A percentile compares a stretch with the other conserved stretches of the same genome.
These are phyloP conservation scores for Metschnikowia peoriensis DNA, from an alignment of 805 yeast species.

Conservation along the genomic window DNA sequence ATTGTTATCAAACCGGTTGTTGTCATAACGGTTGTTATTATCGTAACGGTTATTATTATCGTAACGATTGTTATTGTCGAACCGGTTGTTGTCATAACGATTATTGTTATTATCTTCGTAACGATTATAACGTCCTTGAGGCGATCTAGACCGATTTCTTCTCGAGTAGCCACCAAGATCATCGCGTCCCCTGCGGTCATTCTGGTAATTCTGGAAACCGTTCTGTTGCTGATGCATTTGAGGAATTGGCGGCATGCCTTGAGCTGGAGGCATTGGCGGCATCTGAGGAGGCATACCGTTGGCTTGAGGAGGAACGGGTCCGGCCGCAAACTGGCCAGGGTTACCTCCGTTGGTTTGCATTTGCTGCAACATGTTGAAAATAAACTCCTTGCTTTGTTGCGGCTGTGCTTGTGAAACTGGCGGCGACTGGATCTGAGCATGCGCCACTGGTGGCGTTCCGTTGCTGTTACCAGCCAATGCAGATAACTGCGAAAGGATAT, in stretches of 20 bases:
- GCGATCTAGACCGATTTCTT: constrained; percentile 56
- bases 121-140: constrained; percentile 28
- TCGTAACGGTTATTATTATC: background rate
- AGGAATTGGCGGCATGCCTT: constrained; percentile 14
- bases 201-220: constrained; percentile 11
- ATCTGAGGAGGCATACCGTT: constrained; percentile 2
- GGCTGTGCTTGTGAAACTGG: constrained; percentile 14
- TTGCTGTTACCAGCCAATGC: constrained; percentile 34
- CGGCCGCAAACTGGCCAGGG: constrained; percentile 1
- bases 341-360: constrained; percentile 32
- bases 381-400: constrained; percentile 31
- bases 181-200: constrained; percentile 32
- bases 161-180: constrained; percentile 39
- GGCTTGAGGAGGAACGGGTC: constrained; percentile 1
- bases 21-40: too few relatives aligned
- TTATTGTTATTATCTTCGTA: constrained; percentile 9
- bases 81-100: constrained; percentile 1
- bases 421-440: constrained; percentile 14
- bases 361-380: constrained; percentile 54
- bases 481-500: constrained; percentile 43
- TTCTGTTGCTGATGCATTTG: constrained; percentile 12
- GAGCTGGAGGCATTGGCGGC: constrained; percentile 7
- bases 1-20: too few relatives aligned
- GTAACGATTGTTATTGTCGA: background rate
- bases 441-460: constrained; percentile 11